Evolutionary conservation across 1,284 basidiomycete species (phyloP), one percentile per base, ranked within the genome.

Genomic region (Kwoniella shivajii): DNA sequence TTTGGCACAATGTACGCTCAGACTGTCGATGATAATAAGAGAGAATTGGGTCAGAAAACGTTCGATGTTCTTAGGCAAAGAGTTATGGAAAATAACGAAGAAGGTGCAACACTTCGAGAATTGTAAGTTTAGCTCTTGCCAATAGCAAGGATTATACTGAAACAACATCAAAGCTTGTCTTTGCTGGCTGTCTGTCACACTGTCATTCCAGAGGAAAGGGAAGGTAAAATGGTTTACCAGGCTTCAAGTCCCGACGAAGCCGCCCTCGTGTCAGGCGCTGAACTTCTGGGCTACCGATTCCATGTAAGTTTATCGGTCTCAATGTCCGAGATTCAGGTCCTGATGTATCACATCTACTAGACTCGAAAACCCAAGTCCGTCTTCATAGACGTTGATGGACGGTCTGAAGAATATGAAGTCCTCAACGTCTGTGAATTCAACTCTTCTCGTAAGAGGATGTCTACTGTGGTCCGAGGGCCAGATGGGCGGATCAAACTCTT

Each of bases 401-500:
- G 81, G 54, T 79, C 83, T 5, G 82, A 85, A 57, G 92, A 98
- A 74, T 98, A 87, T 73, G 86, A 98, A 76, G 86, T 99, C 52
- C 80, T 99, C 54, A 98, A 99, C 71, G 88, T 99, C 44, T 96
- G 93, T 83, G 96, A 99, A 77, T 99, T 99, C 83, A 99, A 98
- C 76, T 96, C 92, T 45, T 92, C 92, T 0, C 85, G 95, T 44
- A 99, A 99, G 75, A 85, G 96, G 56, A 99, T 99, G 96, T 97
- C 94, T 20, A 94, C 92, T 0, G 80, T 99, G 57, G 86, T 99
- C 26, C 86, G 92, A 16, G 83, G 85, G 33, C 89, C 94, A 0
- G 87, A 93, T 67, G 92, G 95, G 53, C 87, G 86, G 73, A 91
- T 99, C 80, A 96, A 93, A 78, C 78, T 99, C 11, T 98, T 90